phyloP scores from a whole-genome alignment of 1,139 yeast species.

The Blastobotrys malaysiensis region DNA sequence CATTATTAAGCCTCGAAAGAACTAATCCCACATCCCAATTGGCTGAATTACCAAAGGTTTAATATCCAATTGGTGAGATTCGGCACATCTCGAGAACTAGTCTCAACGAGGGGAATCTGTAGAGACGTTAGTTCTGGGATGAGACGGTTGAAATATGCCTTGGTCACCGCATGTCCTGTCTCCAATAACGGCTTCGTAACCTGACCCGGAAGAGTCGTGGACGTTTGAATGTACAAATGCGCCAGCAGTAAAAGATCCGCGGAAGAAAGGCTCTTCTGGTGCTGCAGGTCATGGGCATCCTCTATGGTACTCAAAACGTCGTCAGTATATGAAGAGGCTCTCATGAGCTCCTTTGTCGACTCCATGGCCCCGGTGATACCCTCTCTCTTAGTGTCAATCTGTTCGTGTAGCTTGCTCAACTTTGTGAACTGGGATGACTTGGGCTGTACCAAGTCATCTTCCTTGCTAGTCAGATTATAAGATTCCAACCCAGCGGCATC shows the following conservation, averaged over 20 bases:
- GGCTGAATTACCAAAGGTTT: neutral
- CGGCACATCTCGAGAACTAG: slow-evolving; percentile 8
- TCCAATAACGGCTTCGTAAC: slow-evolving; percentile 19
- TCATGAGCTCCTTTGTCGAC: slow-evolving; percentile 49
- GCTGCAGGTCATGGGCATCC: neutral
- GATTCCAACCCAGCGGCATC: slow-evolving; percentile 21
- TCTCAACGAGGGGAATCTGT: neutral
- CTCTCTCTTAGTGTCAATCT: slow-evolving; percentile 41
- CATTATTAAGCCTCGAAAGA: slow-evolving; percentile 52
- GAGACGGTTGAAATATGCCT: slow-evolving; percentile 1
- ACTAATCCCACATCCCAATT: slow-evolving; percentile 25
- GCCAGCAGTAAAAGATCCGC: slow-evolving; percentile 27
- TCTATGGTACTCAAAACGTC: slow-evolving; percentile 33
- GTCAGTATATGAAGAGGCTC: slow-evolving; percentile 43
- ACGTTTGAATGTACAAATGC: slow-evolving; percentile 23
- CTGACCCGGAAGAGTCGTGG: slow-evolving; percentile 20
- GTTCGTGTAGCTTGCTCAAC: slow-evolving; percentile 27
- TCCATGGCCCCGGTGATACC: slow-evolving; percentile 41
- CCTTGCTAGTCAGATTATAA: neutral
- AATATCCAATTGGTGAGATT: slow-evolving; percentile 2
- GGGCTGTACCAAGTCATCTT: neutral
- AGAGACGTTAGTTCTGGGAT: neutral
- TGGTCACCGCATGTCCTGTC: slow-evolving; percentile 20
- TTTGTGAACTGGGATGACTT: neutral
- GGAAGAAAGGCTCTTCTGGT: neutral